These are phyloP conservation scores for Agroathelia rolfsii DNA, from an alignment of 1,284 basidiomycete species.

Conservation along the genomic window DNA sequence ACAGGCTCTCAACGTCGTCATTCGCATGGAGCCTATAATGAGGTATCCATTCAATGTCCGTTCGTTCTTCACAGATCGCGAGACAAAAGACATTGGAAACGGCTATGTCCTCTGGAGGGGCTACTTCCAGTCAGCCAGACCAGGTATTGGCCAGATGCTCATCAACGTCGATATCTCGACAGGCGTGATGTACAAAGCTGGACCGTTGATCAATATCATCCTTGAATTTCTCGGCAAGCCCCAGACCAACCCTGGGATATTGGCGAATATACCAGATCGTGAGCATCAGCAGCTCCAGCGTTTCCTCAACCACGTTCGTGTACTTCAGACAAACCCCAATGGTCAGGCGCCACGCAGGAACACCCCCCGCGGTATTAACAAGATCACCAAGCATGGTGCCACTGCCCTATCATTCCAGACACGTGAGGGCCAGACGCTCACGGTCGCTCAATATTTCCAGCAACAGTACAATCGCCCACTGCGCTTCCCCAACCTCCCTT, in stretches of 20 bases:
- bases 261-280: conserved; percentile 44
- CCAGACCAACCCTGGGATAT: conserved; percentile 24
- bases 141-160: conserved; percentile 53
- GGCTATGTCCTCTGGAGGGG: conserved; percentile 67
- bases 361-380: conserved; percentile 46
- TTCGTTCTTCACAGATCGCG: conserved; percentile 63
- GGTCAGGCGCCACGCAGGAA: conserved; percentile 25
- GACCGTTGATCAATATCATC: conserved; percentile 40
- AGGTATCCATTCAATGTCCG: conserved; percentile 65
- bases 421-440: conserved; percentile 40
- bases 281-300: conserved; percentile 50
- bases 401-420: conserved; percentile 40
- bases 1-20: conserved; percentile 65
- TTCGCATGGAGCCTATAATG: conserved; percentile 63
- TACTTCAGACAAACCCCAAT: conserved; percentile 32
- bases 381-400: conserved; percentile 40
- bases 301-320: conserved; percentile 48
- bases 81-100: conserved; percentile 52
- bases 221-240: conserved; percentile 39
- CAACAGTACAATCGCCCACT: conserved; percentile 39
- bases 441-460: conserved; percentile 55
- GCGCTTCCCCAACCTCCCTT: conserved; percentile 46
- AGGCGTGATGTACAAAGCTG: conserved; percentile 61
- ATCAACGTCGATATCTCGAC: conserved; percentile 75
- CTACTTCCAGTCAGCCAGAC: conserved; percentile 68